A percentile compares a stretch with the other conserved stretches of the same genome.
phyloP scores from a whole-genome alignment of 768 basidiomycete genomes.

The Lactifluus pinguis region DNA sequence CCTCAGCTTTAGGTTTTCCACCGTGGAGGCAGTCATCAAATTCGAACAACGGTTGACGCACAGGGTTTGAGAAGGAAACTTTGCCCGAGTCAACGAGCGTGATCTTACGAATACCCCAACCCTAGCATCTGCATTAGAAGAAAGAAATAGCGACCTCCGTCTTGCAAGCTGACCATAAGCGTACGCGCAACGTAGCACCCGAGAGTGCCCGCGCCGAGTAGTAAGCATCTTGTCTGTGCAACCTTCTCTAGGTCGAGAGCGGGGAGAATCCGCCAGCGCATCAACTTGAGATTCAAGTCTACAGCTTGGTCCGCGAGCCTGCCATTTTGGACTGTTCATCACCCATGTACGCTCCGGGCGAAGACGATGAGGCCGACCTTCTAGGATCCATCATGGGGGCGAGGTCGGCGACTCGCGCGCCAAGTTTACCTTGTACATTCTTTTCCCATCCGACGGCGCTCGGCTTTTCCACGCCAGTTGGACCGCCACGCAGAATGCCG shows the following conservation, averaged over 20 bases:
- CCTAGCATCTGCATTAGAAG: constrained; percentile 36
- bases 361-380: constrained; percentile 35
- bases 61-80: constrained; percentile 96
- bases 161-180: constrained; percentile 56
- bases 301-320: constrained; percentile 94
- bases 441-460: constrained; percentile 93
- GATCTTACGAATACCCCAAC: constrained; percentile 92
- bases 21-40: constrained; percentile 90
- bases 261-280: constrained; percentile 96
- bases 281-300: constrained; percentile 94
- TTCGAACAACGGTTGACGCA: constrained; percentile 92
- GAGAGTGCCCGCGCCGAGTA: constrained; percentile 92
- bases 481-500: constrained; percentile 38
- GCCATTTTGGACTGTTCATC: neutral
- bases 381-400: constrained; percentile 95
- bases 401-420: constrained; percentile 79
- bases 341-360: neutral
- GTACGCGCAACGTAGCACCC: constrained; percentile 93
- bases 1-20: constrained; percentile 88
- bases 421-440: constrained; percentile 79
- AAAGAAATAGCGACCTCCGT: neutral
- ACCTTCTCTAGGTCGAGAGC: constrained; percentile 83
- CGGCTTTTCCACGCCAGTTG: constrained; percentile 31
- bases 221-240: constrained; percentile 64
- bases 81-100: constrained; percentile 85